phyloP scores from a whole-genome alignment of 2,329 filamentous ascomycete genomes.

The Alternaria arborescens region DNA sequence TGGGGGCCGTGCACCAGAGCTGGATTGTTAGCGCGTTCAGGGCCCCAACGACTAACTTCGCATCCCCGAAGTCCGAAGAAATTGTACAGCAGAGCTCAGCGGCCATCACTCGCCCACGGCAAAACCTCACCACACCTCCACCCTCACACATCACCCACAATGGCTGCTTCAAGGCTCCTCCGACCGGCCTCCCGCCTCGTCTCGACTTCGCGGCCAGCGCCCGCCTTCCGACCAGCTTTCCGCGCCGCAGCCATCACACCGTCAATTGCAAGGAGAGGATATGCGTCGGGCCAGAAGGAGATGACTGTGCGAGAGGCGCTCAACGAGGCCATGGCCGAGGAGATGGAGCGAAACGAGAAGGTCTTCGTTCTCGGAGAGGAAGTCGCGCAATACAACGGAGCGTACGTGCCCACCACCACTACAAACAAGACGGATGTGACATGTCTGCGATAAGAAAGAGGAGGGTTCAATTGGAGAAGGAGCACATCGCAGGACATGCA shows the following conservation, averaged over 20 bases:
- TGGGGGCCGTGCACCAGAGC: slow-evolving; percentile 15
- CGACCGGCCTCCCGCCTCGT: slow-evolving; percentile 70
- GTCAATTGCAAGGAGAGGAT: slow-evolving; percentile 61
- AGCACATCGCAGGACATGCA: slow-evolving; percentile 8
- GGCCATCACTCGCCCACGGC: slow-evolving; percentile 39
- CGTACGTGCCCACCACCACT: slow-evolving; percentile 59
- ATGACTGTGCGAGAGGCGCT: slow-evolving; percentile 97
- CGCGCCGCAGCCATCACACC: slow-evolving; percentile 58
- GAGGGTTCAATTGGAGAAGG: background rate
- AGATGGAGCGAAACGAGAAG: slow-evolving; percentile 93
- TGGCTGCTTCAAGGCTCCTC: slow-evolving; percentile 69
- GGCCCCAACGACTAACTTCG: slow-evolving; percentile 26
- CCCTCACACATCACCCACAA: slow-evolving; percentile 41
- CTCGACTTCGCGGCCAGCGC: slow-evolving; percentile 62
- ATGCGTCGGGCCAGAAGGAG: slow-evolving; percentile 78
- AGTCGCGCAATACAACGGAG: slow-evolving; percentile 99
- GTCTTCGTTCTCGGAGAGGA: slow-evolving; percentile 97
- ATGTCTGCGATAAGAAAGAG: slow-evolving; percentile 7
- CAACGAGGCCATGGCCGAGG: slow-evolving; percentile 97
- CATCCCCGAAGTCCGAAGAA: slow-evolving; percentile 35
- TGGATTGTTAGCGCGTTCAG: slow-evolving; percentile 20
- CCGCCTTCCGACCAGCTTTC: slow-evolving; percentile 63
- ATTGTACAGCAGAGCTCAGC: slow-evolving; percentile 33
- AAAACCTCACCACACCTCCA: slow-evolving; percentile 31
- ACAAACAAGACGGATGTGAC: slow-evolving; percentile 18